phyloP scores from a whole-genome alignment of 2,329 filamentous ascomycete genomes.

The Myriosclerotinia curreyana region DNA sequence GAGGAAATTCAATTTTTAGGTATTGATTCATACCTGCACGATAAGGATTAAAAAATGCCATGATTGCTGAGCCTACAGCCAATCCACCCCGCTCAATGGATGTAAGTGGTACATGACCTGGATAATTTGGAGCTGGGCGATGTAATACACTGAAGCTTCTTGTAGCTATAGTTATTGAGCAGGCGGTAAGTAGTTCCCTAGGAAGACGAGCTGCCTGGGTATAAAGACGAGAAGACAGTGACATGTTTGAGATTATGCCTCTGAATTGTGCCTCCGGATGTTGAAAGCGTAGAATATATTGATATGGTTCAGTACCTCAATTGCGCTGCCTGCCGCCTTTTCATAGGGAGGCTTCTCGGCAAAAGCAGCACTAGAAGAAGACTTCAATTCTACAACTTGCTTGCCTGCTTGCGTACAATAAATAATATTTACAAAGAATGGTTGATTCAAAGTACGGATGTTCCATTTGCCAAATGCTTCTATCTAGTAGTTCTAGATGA shows the following conservation, averaged over 20 bases:
- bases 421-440: not conserved
- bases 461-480: not conserved
- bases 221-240: slow-evolving; percentile 30
- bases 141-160: slow-evolving; percentile 75
- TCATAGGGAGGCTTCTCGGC: not conserved
- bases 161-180: slow-evolving; percentile 29
- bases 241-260: slow-evolving; percentile 25
- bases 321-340: slow-evolving; percentile 1
- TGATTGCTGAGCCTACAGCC: slow-evolving; percentile 60
- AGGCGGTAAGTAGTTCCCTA: slow-evolving; percentile 32
- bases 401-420: not conserved
- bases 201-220: slow-evolving; percentile 28
- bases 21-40: slow-evolving; percentile 60
- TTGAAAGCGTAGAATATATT: not conserved
- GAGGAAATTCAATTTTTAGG: not conserved
- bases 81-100: slow-evolving; percentile 71
- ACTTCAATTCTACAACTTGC: not conserved
- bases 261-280: not conserved
- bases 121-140: slow-evolving; percentile 54
- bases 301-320: not conserved
- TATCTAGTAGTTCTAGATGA: slow-evolving; percentile 17
- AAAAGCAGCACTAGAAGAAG: slow-evolving; percentile 17
- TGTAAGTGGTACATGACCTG: slow-evolving; percentile 85
- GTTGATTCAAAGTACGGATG: not conserved
- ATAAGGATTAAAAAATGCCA: slow-evolving; percentile 69